Evolutionary conservation across 1,284 basidiomycete genomes (phyloP), one percentile per base, ranked within the genome.

Genomic region (Puccinia novopanici): DNA sequence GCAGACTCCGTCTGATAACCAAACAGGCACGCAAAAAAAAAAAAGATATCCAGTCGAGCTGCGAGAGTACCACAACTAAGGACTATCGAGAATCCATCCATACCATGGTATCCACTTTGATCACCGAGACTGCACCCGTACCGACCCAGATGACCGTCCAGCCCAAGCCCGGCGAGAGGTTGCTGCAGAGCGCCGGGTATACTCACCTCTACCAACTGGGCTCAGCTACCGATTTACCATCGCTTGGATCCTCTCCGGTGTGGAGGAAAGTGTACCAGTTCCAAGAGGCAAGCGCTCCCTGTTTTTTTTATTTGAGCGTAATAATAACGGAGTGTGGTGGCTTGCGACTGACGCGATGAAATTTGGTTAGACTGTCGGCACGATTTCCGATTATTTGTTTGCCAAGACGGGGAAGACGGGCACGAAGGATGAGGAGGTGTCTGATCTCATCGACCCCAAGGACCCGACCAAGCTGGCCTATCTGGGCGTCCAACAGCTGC

Each of bases 151-250:
- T 59, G 52, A 37, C n/a, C 12, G 9, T 19, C n/a, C 72, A 71
- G 57, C 76, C 76, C 17, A 79, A 72, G 57, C 15, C 40, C 19
- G 76, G 76, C 6, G 76, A 79, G 54, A 68, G 54, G 27, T 42
- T 79, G 65, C 40, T 79, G 19, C 76, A 79, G 40, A 71, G 67
- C 67, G 76, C 67, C 34, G 78, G 78, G 19, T 80, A 80, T 34
- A 80, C 78, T 54, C 78, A 80, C 63, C 70, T 80, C 19, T 61
- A 73, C 30, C 78, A 73, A 19, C 42, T 73, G 19, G 78, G 78
- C 45, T 73, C 68, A 50, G 78, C 78, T 15, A 30, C 55, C 24
- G 70, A 80, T 50, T 65, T 80, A n/a, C 78, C 78, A 5, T 63
- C 57, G 27, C 37, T 72, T 50, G 55, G 57, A 34, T 48, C 40